Conservation (phyloP, 2,329 filamentous ascomycete species). For the Pseudocercospora vitis region DNA sequence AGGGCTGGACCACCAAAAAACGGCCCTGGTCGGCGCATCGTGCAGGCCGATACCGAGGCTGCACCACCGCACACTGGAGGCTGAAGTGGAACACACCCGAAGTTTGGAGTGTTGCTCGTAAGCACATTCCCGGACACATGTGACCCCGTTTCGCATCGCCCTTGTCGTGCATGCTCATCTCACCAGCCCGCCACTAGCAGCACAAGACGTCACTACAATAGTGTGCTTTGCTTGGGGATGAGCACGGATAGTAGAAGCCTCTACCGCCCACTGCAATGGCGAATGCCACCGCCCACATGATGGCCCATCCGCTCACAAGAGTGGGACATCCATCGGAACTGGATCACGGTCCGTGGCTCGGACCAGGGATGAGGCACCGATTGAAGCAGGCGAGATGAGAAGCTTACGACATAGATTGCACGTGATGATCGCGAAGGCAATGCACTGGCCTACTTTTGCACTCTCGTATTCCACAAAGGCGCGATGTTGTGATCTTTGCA, state of each 20-base stretch:
- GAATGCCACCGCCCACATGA: not conserved
- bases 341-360: constrained; percentile 3
- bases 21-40: not conserved
- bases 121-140: too few species aligned
- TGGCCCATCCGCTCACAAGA: not conserved
- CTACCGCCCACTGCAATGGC: too few species aligned
- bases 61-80: too few species aligned
- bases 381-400: not conserved
- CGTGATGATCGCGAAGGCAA: not conserved
- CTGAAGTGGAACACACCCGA: constrained; percentile 6
- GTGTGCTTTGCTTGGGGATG: not conserved
- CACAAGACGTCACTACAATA: not conserved
- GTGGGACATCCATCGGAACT: not conserved
- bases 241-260: not conserved
- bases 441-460: too few species aligned
- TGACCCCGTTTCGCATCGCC: too few species aligned
- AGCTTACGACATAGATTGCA: not conserved
- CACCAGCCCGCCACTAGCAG: not conserved
- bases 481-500: too few species aligned
- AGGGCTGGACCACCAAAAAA: constrained; percentile 3
- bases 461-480: too few species aligned
- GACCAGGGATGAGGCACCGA: not conserved
- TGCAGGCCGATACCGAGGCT: constrained; percentile 6
- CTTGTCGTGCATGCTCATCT: not conserved
- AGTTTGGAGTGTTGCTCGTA: not conserved